Percentiles rank a stretch among this genome's conserved stretches.
phyloP scores from a whole-genome alignment of 1,284 basidiomycete genomes.

The Cronartium quercuum region DNA sequence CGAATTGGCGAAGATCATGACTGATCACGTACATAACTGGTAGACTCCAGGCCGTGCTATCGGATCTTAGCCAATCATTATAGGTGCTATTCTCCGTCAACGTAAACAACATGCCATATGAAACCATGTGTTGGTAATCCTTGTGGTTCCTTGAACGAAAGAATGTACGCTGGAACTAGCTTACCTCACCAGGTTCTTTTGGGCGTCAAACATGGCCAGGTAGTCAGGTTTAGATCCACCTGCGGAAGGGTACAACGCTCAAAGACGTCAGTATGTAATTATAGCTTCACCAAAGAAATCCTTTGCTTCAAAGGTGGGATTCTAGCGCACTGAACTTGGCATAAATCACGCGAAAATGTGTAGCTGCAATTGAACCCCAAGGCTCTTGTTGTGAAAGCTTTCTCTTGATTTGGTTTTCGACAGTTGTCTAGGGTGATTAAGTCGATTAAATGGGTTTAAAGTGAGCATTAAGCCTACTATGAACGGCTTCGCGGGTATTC shows the following conservation, averaged over 20 bases:
- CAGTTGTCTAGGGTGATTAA: not conserved
- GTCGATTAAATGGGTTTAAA: no score
- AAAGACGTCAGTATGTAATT: no score
- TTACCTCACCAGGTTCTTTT: slow-evolving; percentile 33
- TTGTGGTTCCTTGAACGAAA: no score
- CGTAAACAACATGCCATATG: not conserved
- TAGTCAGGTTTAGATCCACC: slow-evolving; percentile 11
- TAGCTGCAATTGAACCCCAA: slow-evolving; percentile 18
- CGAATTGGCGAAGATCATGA: slow-evolving; percentile 23
- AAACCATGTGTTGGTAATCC: not conserved
- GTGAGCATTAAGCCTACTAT: no score
- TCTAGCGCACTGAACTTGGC: slow-evolving; percentile 4
- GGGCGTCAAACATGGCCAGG: slow-evolving; percentile 15
- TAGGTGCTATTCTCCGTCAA: slow-evolving; percentile 12
- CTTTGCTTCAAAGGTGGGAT: not conserved
- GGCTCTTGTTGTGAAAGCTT: slow-evolving; percentile 6
- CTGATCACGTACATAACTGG: slow-evolving; percentile 30
- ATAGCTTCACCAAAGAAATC: not conserved
- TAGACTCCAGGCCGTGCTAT: slow-evolving; percentile 33
- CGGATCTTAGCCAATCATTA: slow-evolving; percentile 29
- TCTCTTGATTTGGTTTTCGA: slow-evolving; percentile 31
- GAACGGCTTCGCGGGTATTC: no score
- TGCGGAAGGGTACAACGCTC: not conserved
- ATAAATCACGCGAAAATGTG: slow-evolving; percentile 24
- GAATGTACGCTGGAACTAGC: not conserved